Conservation (phyloP, 495 filamentous ascomycete species). For the Neurospora sp. region DNA sequence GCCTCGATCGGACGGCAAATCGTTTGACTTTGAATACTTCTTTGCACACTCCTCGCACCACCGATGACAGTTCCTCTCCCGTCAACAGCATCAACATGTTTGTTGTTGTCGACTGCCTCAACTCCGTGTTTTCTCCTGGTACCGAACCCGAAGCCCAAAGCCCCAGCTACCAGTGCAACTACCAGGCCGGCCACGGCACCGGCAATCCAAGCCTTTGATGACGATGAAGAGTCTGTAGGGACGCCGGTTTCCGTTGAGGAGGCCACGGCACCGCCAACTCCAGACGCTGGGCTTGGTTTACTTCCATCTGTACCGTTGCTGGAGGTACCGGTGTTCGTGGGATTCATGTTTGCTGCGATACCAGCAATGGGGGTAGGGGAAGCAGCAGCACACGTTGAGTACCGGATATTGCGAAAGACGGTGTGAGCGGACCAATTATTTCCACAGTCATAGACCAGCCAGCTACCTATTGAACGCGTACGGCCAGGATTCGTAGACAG, state of each 20-base stretch:
- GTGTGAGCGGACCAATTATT: background rate
- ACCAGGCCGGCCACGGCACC: background rate
- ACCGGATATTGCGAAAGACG: slow-evolving; percentile 1
- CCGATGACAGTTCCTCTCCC: background rate
- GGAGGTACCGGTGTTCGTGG: background rate
- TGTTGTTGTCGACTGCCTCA: background rate
- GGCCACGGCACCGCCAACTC: background rate
- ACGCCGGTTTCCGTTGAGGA: background rate
- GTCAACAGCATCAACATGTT: background rate
- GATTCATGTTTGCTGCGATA: background rate
- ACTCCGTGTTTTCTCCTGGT: background rate
- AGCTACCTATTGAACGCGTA: slow-evolving; percentile 6
- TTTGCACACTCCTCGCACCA: background rate
- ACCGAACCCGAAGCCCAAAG: background rate
- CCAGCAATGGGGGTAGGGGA: background rate
- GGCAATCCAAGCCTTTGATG: slow-evolving; percentile 3
- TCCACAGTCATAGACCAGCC: slow-evolving; percentile 6
- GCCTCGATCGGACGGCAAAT: background rate
- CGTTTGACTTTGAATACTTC: background rate
- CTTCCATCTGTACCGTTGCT: background rate
- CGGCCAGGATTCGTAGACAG: slow-evolving; percentile 4
- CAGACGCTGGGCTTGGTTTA: background rate
- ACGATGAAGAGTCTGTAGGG: background rate
- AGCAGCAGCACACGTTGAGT: background rate
- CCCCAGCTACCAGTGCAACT: background rate